A percentile compares a stretch with the other conserved stretches of the same genome.
Evolutionary conservation across 1,139 yeast genomes (phyloP).

Genomic region (Yarrowia galli): DNA sequence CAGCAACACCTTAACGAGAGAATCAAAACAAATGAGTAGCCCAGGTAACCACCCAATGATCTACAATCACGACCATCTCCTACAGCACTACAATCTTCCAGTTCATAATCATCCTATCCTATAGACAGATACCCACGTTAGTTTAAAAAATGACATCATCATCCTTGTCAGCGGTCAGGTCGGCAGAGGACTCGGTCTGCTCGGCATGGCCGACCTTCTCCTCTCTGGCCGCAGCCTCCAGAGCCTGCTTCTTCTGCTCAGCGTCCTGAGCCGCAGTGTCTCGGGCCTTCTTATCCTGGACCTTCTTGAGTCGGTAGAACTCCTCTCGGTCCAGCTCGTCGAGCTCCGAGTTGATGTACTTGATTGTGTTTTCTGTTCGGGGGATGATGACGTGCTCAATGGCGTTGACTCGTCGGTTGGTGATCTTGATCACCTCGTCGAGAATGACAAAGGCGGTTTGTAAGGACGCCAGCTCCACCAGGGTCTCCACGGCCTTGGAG

Average conservation of each 20-base stretch:
- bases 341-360: conserved; percentile 90
- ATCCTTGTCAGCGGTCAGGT: conserved; percentile 43
- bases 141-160: conserved; percentile 46
- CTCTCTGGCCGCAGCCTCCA: conserved; percentile 22
- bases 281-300: conserved; percentile 92
- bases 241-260: conserved; percentile 48
- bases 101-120: conserved; percentile 13
- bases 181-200: conserved; percentile 18
- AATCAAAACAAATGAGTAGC: too few relatives aligned
- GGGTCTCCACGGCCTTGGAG: conserved; percentile 93
- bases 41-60: too few relatives aligned
- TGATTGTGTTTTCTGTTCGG: conserved; percentile 93
- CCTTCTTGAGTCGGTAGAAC: conserved; percentile 93
- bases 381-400: conserved; percentile 98
- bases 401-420: conserved; percentile 97
- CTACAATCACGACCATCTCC: too few relatives aligned
- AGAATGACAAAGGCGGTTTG: conserved; percentile 93
- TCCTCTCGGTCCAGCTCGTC: conserved; percentile 99
- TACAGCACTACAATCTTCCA: not conserved
- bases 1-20: not conserved
- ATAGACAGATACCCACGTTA: conserved; percentile 31
- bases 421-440: conserved; percentile 96
- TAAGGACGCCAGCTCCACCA: conserved; percentile 92
- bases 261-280: conserved; percentile 71
- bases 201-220: conserved; percentile 23